Percentiles rank a stretch among this genome's conserved stretches.
Conservation (phyloP, 306 rosid species). For the Sophora flavescens region DNA sequence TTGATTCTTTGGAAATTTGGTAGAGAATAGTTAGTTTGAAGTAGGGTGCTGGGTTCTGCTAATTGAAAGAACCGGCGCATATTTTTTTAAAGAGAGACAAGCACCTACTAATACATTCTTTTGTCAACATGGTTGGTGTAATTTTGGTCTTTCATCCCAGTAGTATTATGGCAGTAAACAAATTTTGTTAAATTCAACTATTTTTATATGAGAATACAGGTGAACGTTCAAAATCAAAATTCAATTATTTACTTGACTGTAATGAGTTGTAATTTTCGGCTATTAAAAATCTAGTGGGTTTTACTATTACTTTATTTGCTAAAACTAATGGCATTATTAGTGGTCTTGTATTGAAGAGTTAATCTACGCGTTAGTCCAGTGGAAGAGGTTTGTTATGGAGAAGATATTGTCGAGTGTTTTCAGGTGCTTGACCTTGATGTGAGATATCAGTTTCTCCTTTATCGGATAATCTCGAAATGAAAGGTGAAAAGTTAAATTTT, state of each 20-base stretch:
- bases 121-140: constrained; percentile 1
- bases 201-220: neutral
- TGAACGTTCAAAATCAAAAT: neutral
- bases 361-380: too few species aligned
- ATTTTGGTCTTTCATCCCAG: neutral
- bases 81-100: neutral
- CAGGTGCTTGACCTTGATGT: too few species aligned
- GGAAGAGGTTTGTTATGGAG: too few species aligned
- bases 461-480: too few species aligned
- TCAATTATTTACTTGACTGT: neutral
- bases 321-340: too few species aligned
- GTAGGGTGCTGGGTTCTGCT: constrained; percentile 9
- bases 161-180: neutral
- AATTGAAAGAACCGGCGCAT: constrained; percentile 7
- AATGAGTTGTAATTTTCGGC: neutral
- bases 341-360: too few species aligned
- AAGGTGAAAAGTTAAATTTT: too few species aligned
- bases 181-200: neutral
- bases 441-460: too few species aligned
- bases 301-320: too few species aligned
- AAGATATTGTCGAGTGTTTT: too few species aligned
- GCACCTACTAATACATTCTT: neutral
- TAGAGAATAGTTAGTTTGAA: constrained; percentile 21
- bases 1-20: constrained; percentile 45
- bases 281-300: neutral